A percentile compares a stretch with the other conserved stretches of the same genome.
Evolutionary conservation across 1,284 basidiomycete species (phyloP).

Genomic region (Inonotus hispidus): DNA sequence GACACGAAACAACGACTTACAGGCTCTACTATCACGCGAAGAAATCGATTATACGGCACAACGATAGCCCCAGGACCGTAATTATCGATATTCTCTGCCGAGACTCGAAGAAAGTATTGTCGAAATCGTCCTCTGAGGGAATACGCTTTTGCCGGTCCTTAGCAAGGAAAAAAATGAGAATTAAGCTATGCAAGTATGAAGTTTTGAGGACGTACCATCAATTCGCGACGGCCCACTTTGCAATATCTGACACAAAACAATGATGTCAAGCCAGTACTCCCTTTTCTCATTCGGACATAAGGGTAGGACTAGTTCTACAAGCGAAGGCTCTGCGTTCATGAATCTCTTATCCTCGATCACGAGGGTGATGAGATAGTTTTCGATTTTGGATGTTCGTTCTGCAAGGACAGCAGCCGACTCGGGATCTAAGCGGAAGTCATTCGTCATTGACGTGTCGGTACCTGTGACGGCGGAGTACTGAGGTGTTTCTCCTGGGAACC

Average conservation of each 20-base stretch:
- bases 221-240: constrained; percentile 61
- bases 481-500: background rate
- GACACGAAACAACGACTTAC: constrained; percentile 11
- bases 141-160: constrained; percentile 66
- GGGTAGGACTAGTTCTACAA: constrained; percentile 60
- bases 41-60: constrained; percentile 28
- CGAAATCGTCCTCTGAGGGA: constrained; percentile 63
- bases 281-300: constrained; percentile 43
- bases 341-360: constrained; percentile 11
- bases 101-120: constrained; percentile 62
- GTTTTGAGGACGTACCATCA: constrained; percentile 43
- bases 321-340: constrained; percentile 38
- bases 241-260: constrained; percentile 50
- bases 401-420: background rate
- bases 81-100: constrained; percentile 34
- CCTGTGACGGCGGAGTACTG: background rate
- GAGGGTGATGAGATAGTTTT: background rate
- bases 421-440: background rate
- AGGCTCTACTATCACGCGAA: constrained; percentile 32
- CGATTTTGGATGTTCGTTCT: background rate
- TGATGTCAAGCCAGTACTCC: constrained; percentile 65
- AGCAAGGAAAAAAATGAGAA: background rate
- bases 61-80: constrained; percentile 31
- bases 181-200: background rate
- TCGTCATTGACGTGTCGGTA: background rate